A percentile compares a stretch with the other conserved stretches of the same genome.
Conservation (phyloP, 148 eudicot species). For the Diospyros lotus region DNA sequence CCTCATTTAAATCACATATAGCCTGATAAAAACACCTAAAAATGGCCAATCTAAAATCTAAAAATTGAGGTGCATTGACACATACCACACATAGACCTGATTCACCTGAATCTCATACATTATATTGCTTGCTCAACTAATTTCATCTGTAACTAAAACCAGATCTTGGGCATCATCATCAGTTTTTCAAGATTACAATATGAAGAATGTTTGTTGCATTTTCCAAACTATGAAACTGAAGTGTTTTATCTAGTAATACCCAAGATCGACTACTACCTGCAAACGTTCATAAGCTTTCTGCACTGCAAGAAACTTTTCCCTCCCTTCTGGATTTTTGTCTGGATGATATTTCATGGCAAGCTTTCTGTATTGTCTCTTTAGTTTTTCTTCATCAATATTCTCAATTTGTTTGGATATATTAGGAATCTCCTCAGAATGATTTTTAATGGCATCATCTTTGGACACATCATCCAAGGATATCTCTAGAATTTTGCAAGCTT, state of each 20-base stretch:
- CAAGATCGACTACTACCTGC: slow-evolving; percentile 50
- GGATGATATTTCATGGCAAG: slow-evolving; percentile 98
- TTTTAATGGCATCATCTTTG: slow-evolving; percentile 48
- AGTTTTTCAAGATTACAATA: background rate
- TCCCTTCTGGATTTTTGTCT: slow-evolving; percentile 98
- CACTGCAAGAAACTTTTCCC: slow-evolving; percentile 96
- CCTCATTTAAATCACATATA: too few species aligned
- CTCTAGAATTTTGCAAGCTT: slow-evolving; percentile 93
- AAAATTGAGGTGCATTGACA: background rate
- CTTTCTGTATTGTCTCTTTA: slow-evolving; percentile 93
- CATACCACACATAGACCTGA: background rate
- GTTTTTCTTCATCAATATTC: slow-evolving; percentile 97
- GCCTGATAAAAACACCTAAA: background rate
- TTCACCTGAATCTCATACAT: background rate
- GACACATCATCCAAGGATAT: slow-evolving; percentile 81
- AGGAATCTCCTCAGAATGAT: slow-evolving; percentile 51
- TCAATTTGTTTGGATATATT: slow-evolving; percentile 74
- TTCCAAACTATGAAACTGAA: too few species aligned
- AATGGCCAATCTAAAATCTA: background rate
- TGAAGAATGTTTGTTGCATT: background rate
- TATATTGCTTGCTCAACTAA: background rate
- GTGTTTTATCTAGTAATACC: background rate
- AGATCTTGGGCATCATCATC: slow-evolving; percentile 4
- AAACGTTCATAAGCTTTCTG: slow-evolving; percentile 99
- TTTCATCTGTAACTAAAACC: background rate